Conservation (phyloP, 768 basidiomycete species). For the Auricularia cornea region DNA sequence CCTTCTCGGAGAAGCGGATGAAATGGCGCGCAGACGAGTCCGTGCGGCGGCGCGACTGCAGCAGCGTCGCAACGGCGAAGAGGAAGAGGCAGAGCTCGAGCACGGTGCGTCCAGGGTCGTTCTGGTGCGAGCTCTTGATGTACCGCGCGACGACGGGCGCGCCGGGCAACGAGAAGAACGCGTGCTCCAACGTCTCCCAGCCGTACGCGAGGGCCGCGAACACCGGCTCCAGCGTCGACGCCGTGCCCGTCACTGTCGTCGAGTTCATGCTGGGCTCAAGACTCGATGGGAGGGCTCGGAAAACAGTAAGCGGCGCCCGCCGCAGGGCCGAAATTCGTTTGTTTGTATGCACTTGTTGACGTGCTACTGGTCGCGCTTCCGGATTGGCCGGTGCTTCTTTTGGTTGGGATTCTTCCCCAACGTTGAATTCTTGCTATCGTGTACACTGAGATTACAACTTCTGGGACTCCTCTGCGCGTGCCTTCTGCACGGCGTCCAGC, state of each 20-base stretch:
- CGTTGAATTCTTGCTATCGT: too few relatives aligned
- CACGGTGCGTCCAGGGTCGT: constrained; percentile 88
- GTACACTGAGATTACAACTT: background rate
- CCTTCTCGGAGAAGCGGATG: constrained; percentile 87
- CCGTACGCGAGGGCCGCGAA: constrained; percentile 59
- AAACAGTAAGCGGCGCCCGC: background rate
- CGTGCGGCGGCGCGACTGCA: constrained; percentile 82
- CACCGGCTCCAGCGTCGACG: constrained; percentile 39
- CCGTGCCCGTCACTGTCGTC: background rate
- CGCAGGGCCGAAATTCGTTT: background rate
- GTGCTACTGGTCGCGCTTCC: too few relatives aligned
- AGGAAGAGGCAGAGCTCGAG: constrained; percentile 82
- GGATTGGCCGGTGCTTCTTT: too few relatives aligned
- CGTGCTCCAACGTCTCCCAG: constrained; percentile 48
- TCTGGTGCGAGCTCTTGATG: constrained; percentile 89
- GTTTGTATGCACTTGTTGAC: too few relatives aligned
- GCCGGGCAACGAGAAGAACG: constrained; percentile 71
- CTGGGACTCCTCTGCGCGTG: constrained; percentile 26
- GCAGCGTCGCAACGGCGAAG: constrained; percentile 83
- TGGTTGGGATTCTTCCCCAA: too few relatives aligned
- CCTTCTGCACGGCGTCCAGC: constrained; percentile 64
- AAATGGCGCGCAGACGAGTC: constrained; percentile 82
- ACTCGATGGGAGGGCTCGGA: background rate
- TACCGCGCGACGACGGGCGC: constrained; percentile 82
- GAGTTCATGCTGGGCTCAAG: background rate